These are phyloP conservation scores for Mortierella sp. DNA, from an alignment of 371 early-diverging fungal genomes.

Conservation along the genomic window DNA sequence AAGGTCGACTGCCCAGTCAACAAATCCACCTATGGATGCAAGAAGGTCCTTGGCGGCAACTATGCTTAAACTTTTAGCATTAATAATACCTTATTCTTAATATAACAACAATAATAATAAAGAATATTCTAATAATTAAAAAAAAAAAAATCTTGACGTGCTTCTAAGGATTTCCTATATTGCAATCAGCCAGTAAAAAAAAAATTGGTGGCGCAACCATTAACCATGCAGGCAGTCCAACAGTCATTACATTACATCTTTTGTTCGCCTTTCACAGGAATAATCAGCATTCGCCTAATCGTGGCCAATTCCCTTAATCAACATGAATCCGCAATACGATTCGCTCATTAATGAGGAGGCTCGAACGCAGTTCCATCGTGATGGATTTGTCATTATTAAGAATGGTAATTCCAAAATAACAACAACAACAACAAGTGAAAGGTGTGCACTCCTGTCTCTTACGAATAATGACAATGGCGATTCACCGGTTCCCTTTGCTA, in stretches of 20 bases:
- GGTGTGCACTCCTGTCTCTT: too few species aligned
- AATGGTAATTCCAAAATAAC: slow-evolving; percentile 33
- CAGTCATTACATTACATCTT: not conserved
- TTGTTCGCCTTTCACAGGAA: not conserved
- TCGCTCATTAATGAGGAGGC: slow-evolving; percentile 3
- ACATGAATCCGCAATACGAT: slow-evolving; percentile 11
- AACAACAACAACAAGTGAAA: not conserved
- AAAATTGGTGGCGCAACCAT: slow-evolving; percentile 1
- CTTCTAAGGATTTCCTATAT: too few species aligned
- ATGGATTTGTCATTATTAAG: slow-evolving; percentile 39
- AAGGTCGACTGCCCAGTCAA: slow-evolving; percentile 57
- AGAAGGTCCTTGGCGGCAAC: slow-evolving; percentile 39
- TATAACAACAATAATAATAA: not conserved
- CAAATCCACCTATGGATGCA: slow-evolving; percentile 51
- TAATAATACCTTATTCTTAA: not conserved
- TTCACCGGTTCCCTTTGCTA: not conserved
- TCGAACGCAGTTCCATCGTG: slow-evolving; percentile 33
- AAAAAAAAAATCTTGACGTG: not conserved
- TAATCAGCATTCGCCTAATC: not conserved
- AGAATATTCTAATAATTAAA: not conserved
- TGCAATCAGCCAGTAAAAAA: not conserved
- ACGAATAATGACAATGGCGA: not conserved
- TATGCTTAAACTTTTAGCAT: slow-evolving; percentile 23
- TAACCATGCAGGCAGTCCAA: not conserved
- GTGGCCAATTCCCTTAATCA: not conserved